A percentile compares a stretch with the other conserved stretches of the same genome.
Evolutionary conservation across 371 early-diverging fungal genomes (phyloP).

Genomic region (Mortierella sp.): DNA sequence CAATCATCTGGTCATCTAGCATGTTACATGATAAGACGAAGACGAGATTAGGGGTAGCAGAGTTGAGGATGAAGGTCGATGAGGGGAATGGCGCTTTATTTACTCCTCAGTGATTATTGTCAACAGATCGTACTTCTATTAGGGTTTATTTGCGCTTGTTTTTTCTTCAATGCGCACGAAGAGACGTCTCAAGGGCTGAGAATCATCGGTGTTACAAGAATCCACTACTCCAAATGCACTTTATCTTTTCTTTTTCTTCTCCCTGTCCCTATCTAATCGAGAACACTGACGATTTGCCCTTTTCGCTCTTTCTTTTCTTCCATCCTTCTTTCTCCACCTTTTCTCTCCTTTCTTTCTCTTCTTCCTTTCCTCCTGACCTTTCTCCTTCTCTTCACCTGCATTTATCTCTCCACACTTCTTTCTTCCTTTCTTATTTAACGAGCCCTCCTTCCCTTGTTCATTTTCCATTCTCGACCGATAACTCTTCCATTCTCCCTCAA

Average conservation of each 20-base stretch:
- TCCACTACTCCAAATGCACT: background rate
- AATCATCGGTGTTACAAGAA: background rate
- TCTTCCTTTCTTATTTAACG: background rate
- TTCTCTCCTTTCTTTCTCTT: background rate
- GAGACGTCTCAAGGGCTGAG: background rate
- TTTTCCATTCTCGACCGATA: conserved; percentile 4
- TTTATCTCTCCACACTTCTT: background rate
- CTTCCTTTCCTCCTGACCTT: conserved; percentile 24
- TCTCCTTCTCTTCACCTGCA: background rate
- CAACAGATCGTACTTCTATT: background rate
- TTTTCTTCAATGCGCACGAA: background rate
- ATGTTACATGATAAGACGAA: background rate
- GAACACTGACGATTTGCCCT: background rate
- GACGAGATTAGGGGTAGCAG: background rate
- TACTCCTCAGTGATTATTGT: background rate
- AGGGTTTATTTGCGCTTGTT: background rate
- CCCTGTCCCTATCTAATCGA: background rate
- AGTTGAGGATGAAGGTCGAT: background rate
- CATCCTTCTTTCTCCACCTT: conserved; percentile 6
- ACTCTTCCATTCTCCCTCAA: no score
- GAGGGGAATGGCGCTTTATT: background rate
- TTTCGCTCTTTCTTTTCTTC: background rate
- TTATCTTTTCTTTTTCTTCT: background rate
- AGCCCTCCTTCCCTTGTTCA: background rate
- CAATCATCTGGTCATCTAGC: background rate